Evolutionary conservation across 2,329 filamentous ascomycete genomes (phyloP).

Genomic region (Scorias spongiosa): DNA sequence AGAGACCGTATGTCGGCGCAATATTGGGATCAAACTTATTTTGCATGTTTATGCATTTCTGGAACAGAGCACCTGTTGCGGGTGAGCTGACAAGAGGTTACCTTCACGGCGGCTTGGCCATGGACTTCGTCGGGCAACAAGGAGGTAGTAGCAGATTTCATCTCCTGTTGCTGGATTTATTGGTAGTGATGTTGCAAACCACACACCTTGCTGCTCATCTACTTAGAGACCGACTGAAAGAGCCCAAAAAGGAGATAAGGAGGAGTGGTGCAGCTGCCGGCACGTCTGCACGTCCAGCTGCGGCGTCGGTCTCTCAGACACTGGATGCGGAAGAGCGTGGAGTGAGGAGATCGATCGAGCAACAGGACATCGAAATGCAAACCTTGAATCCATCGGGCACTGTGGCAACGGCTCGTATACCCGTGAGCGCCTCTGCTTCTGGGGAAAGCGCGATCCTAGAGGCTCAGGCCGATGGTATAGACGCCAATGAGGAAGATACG

Average conservation of each 20-base stretch:
- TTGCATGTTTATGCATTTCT: conserved; percentile 40
- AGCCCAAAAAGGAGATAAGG: conserved; percentile 11
- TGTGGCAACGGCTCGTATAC: conserved; percentile 4
- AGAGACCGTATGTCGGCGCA: conserved; percentile 37
- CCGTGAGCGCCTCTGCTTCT: conserved; percentile 4
- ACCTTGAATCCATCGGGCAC: conserved; percentile 14
- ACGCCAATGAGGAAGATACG: conserved; percentile 7
- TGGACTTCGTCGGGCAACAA: conserved; percentile 50
- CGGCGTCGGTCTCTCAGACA: conserved; percentile 29
- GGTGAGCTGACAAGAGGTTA: conserved; percentile 37
- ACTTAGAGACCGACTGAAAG: conserved; percentile 35
- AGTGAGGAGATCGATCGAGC: conserved; percentile 25
- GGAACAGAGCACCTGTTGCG: conserved; percentile 25
- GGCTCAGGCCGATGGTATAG: conserved; percentile 3
- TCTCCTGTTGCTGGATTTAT: conserved; percentile 37
- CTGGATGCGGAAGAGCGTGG: conserved; percentile 46
- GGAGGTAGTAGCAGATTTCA: conserved; percentile 39
- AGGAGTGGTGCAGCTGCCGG: conserved; percentile 1
- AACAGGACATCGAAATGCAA: conserved; percentile 27
- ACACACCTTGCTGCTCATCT: conserved; percentile 40
- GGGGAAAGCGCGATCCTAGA: conserved; percentile 2
- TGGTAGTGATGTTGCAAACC: conserved; percentile 40
- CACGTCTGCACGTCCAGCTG: conserved; percentile 1
- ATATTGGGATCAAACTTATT: conserved; percentile 40
- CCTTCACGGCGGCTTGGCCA: conserved; percentile 45